Evolutionary conservation across 164 flowering plant species (phyloP), one percentile per base, ranked within the genome.

Genomic region (Berberis thunbergii): DNA sequence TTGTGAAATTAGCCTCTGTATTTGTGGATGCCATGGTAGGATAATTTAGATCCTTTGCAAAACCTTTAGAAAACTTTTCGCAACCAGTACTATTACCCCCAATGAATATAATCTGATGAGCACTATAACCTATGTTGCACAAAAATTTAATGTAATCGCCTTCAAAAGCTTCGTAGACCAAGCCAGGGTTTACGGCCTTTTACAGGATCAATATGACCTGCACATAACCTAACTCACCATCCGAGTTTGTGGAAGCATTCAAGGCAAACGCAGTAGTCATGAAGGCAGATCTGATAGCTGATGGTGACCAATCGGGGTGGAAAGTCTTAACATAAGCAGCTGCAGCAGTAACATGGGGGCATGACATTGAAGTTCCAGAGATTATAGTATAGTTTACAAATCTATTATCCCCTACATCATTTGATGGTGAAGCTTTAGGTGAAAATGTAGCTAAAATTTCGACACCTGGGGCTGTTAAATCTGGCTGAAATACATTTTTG

Each of bases 291-390:
- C 9, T 48, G 50, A 48, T 48, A 41, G 78, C 76, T 1, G 83
- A 67, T 43, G 83, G 80, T 48, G 85, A 81, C 85, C 85, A 81
- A 40, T 48, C 50, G 9, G 50, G 50, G 9, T 48, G 50, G 50
- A 48, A 48, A 9, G 50, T 48, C 9, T 48, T 48, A 1, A 48
- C 9, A 48, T 48, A 48, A 0, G 50, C 50, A 5, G 50, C 9
- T 48, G 50, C 9, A 48, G 7, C 50, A 48, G 9, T 48, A 48
- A 48, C 50, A 48, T 48, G 50, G 9, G 50, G 50, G 50, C 50
- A 48, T 48, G 50, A 5, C 50, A 48, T 48, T 48, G 50, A 48
- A 48, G 50, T 48, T 48, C 50, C 50, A 48, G 50, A 48, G 50
- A 48, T 5, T 48, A 48, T 13, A 41, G 38, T 71, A 44, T 63